Percentiles rank a stretch among this genome's conserved stretches.
Evolutionary conservation across 1,284 basidiomycete species (phyloP).

Genomic region (Malassezia equina): DNA sequence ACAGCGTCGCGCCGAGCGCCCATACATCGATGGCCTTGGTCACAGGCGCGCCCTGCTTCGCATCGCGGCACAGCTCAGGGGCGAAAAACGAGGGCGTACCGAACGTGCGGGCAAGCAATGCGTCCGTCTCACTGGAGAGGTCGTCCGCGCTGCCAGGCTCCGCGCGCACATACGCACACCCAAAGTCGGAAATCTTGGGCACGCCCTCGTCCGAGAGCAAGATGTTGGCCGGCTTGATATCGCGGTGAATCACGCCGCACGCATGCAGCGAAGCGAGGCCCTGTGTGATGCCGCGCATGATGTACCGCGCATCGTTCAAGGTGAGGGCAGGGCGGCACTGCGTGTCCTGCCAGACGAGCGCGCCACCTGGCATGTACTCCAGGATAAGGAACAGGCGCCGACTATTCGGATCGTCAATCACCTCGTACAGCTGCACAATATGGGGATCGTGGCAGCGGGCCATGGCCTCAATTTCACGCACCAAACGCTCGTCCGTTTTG

Average conservation of each 20-base stretch:
- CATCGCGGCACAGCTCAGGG: slow-evolving; percentile 68
- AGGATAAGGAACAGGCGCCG: slow-evolving; percentile 94
- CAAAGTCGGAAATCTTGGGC: slow-evolving; percentile 89
- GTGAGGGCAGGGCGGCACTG: slow-evolving; percentile 59
- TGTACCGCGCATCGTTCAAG: slow-evolving; percentile 70
- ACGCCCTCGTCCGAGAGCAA: slow-evolving; percentile 71
- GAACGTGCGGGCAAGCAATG: slow-evolving; percentile 77
- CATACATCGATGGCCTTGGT: slow-evolving; percentile 97
- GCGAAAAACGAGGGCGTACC: slow-evolving; percentile 97
- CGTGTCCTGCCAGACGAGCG: slow-evolving; percentile 69
- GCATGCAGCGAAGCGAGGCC: slow-evolving; percentile 90
- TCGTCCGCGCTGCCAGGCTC: slow-evolving; percentile 44
- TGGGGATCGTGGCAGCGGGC: slow-evolving; percentile 81
- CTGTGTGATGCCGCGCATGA: slow-evolving; percentile 81
- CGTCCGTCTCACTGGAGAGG: slow-evolving; percentile 9
- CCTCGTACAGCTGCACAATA: slow-evolving; percentile 81
- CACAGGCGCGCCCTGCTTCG: slow-evolving; percentile 51
- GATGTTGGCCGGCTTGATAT: slow-evolving; percentile 97
- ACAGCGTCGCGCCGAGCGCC: slow-evolving; percentile 95
- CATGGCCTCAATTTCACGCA: slow-evolving; percentile 81
- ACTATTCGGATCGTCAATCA: slow-evolving; percentile 82
- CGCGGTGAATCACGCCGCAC: slow-evolving; percentile 96
- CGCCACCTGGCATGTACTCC: slow-evolving; percentile 89
- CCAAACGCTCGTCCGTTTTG: slow-evolving; percentile 44
- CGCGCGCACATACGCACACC: slow-evolving; percentile 55